phyloP scores from a whole-genome alignment of 129 eudicot genomes.

The Centaurea solstitialis region DNA sequence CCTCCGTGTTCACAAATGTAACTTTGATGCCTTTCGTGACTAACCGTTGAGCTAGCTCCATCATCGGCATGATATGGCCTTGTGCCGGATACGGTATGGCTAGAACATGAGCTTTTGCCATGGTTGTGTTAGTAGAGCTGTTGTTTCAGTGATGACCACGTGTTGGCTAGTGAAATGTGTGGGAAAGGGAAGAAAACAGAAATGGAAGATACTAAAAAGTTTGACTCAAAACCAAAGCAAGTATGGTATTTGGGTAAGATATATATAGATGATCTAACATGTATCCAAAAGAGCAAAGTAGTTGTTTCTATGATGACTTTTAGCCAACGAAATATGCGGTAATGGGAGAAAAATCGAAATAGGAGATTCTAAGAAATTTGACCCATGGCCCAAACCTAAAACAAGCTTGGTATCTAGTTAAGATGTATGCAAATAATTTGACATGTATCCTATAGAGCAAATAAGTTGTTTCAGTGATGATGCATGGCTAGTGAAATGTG shows the following conservation, averaged over 20 bases:
- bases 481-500: neutral
- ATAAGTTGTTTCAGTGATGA: neutral
- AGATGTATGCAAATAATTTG: neutral
- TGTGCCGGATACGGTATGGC: constrained; percentile 66
- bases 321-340: too few relatives aligned
- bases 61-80: constrained; percentile 68
- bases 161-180: too few relatives aligned
- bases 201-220: too few relatives aligned
- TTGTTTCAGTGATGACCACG: neutral
- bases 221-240: too few relatives aligned
- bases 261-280: too few relatives aligned
- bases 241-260: too few relatives aligned
- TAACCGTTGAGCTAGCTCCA: constrained; percentile 49
- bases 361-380: neutral
- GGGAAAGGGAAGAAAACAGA: too few relatives aligned
- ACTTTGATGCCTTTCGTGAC: constrained; percentile 40
- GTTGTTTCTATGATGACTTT: too few relatives aligned
- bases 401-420: neutral
- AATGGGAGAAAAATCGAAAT: too few relatives aligned
- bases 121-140: neutral
- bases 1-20: constrained; percentile 60
- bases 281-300: too few relatives aligned
- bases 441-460: neutral
- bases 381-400: neutral
- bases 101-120: constrained; percentile 38